Evolutionary conservation across 2,329 filamentous ascomycete species (phyloP).

Genomic region (Coleophoma cylindrospora): DNA sequence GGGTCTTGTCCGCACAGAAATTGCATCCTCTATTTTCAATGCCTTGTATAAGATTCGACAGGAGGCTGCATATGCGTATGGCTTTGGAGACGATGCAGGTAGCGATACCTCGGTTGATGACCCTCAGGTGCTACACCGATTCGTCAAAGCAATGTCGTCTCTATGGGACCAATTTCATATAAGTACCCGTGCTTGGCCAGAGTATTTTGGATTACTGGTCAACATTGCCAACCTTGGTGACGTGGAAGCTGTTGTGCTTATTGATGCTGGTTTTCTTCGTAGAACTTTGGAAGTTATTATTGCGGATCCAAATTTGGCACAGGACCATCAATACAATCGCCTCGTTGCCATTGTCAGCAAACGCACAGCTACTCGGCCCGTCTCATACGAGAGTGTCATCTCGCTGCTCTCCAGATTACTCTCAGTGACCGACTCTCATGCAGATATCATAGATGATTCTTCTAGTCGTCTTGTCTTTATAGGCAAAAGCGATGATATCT

Average conservation of each 20-base stretch:
- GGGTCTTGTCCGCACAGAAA: constrained; percentile 45
- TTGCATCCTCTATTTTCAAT: constrained; percentile 44
- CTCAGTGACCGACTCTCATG: constrained; percentile 17
- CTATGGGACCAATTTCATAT: constrained; percentile 61
- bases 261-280: constrained; percentile 56
- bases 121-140: constrained; percentile 19
- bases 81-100: constrained; percentile 22
- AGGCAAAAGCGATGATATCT: constrained; percentile 24
- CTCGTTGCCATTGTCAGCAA: constrained; percentile 49
- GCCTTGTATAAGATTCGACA: constrained; percentile 48
- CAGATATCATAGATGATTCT: constrained; percentile 31
- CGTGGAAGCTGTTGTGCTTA: constrained; percentile 50
- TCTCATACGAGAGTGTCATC: constrained; percentile 50
- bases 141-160: constrained; percentile 42
- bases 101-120: constrained; percentile 26
- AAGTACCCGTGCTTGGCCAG: constrained; percentile 64
- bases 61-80: constrained; percentile 42
- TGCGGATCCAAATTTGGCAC: constrained; percentile 20
- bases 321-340: constrained; percentile 43
- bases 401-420: constrained; percentile 35
- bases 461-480: constrained; percentile 33
- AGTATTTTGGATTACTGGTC: constrained; percentile 69
- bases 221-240: constrained; percentile 59
- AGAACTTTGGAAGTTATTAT: constrained; percentile 31
- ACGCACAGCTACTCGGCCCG: constrained; percentile 42